Conservation (phyloP, 768 basidiomycete species). For the Psilocybe azurescens region DNA sequence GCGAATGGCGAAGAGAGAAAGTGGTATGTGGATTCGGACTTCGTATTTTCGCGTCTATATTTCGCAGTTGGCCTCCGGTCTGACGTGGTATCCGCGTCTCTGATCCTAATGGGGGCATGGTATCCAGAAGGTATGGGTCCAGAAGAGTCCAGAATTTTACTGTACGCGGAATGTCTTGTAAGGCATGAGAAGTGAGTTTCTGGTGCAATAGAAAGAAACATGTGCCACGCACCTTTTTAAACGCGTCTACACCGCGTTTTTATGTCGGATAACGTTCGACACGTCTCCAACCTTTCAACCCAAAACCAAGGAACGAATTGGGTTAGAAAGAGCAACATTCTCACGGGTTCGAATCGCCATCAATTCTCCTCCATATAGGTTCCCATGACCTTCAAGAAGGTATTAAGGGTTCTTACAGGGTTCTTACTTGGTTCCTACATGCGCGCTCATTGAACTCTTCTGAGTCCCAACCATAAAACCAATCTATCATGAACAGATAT, state of each 20-base stretch:
- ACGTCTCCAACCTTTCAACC: background rate
- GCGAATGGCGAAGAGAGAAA: background rate
- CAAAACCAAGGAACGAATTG: background rate
- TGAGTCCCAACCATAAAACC: too few relatives aligned
- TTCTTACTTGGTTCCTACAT: too few relatives aligned
- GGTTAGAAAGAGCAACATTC: background rate
- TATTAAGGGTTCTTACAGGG: too few relatives aligned
- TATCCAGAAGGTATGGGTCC: background rate
- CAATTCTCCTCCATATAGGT: too few relatives aligned
- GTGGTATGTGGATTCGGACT: background rate
- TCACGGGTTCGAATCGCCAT: background rate
- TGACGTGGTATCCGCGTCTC: background rate
- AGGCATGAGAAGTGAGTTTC: background rate
- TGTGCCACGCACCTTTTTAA: background rate
- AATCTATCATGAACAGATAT: too few relatives aligned
- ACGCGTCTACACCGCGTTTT: slow-evolving; percentile 3
- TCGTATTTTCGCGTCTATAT: background rate
- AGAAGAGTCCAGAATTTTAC: background rate
- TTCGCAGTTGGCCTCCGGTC: background rate
- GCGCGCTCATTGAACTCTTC: too few relatives aligned
- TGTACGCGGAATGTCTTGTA: background rate
- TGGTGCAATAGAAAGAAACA: background rate
- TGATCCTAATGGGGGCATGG: background rate
- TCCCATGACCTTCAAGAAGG: too few relatives aligned
- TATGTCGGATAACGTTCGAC: background rate